Base-by-base conservation (phyloP, 345 rosid species). In the Eucalyptus shirleyi region DNA sequence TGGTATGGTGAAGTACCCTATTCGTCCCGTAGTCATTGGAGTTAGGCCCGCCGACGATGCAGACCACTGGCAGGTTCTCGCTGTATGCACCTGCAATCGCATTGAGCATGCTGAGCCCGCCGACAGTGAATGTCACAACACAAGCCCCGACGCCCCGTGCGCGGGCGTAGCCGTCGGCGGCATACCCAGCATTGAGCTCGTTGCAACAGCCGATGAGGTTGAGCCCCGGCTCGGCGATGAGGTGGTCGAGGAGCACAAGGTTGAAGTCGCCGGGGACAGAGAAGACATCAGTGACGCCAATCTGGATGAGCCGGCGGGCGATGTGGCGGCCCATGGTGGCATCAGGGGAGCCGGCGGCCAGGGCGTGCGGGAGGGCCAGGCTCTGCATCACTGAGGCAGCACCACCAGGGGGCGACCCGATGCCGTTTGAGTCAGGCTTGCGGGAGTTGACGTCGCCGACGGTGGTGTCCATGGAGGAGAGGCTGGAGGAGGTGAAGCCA, bases 141-240 rank as follows among this genome's bases (percentile, higher is more conserved):
- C 90, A 91, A 10, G 91, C 89, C 44, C 93, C 92, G 53, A 92
- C 90, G 18, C 90, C 92, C 34, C 92, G 89, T 6, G 88, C 60
- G 23, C 91, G 50, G 8, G 91, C 91, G 47, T 90, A 90, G 40
- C 92, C 92, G 8, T 92, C 91, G 24, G 93, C 92, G 24, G 90
- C 90, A 69, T 90, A 92, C 47, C 93, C 92, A 4, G 93, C 92
- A 83, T 92, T 92, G 85, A 91, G 93, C 56, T 92, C 92, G 80
- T 88, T 91, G 89, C 92, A 92, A 88, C 93, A 92, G 19, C 93
- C 92, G 6, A 91, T 69, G 28, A 47, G 50, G 45, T 72, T 90
- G 72, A 92, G 91, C 50, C 90, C 88, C 0, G 91, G 92, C 90
- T 92, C 91, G 24, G 91, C 93, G 16, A 89, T 90, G 72, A 91